Evolutionary conservation across 495 filamentous ascomycete genomes (phyloP), one percentile per base, ranked within the genome.

Genomic region (Astrocystis sublimbata): DNA sequence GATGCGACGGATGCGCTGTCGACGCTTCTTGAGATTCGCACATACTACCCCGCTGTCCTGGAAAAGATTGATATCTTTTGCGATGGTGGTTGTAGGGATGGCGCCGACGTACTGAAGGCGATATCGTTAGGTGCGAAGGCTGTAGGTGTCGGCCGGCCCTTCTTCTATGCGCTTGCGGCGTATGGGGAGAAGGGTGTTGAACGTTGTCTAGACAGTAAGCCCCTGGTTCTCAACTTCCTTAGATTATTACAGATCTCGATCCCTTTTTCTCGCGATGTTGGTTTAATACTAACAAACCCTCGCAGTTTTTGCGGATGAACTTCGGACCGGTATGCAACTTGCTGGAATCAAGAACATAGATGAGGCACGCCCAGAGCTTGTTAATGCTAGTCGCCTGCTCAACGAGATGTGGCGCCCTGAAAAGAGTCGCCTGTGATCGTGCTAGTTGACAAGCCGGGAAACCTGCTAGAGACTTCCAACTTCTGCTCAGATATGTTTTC

Each of bases 41-140:
- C 74, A 68, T 69, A 79, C 65, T 77, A 79, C 62, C 70, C 86
- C 84, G 42, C 86, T 85, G 62, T 87, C 78, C 83, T 84, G 90
- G 68, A 90, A 53, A 81, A 82, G 57, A 87, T 94, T 59, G 90
- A 96, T 68, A 83, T 96, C 55, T 96, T 81, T 72, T 76, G 93
- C 46, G 92, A 96, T 71, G 92, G 92, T 31, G 92, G 92, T 31
- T 78, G 93, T 30, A 82, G 92, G 50, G 83, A 91, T 31, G 90
- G 89, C 17, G 92, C 91, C 0, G 92, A 96, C 75, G 92, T 96
- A 60, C 84, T 94, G 60, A 96, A 96, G 76, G 92, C 92, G 8
- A 78, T 96, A 0, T 92, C 91, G 62, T 76, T 96, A 1, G 92
- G 92, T 21, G 92, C 92, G 2, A 92, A 81, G 70, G 92, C 90